Evolutionary conservation across 768 basidiomycete genomes (phyloP).

Genomic region (Symmetrospora coprosmae): DNA sequence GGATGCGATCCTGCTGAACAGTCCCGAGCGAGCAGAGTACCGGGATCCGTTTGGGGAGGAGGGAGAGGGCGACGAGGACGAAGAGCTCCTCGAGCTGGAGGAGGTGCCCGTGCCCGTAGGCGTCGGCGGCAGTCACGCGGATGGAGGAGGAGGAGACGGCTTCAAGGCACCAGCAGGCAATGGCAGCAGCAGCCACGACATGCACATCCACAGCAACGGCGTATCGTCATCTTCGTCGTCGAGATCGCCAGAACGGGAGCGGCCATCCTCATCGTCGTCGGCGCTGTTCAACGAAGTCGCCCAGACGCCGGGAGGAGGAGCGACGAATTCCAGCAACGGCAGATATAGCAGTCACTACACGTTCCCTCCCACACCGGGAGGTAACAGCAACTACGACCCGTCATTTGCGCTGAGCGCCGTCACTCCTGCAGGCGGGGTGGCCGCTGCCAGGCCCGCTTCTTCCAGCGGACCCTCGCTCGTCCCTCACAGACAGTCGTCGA

Average conservation of each 20-base stretch:
- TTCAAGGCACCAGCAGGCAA: conserved; percentile 5
- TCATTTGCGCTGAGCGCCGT: too few species aligned
- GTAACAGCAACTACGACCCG: too few species aligned
- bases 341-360: background rate
- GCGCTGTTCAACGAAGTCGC: background rate
- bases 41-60: conserved; percentile 16
- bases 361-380: too few species aligned
- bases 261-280: background rate
- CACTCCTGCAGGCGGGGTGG: background rate
- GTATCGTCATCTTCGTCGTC: background rate
- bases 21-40: conserved; percentile 12
- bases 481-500: background rate
- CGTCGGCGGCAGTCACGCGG: background rate
- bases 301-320: background rate
- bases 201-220: too few species aligned
- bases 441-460: background rate
- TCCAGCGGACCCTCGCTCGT: background rate
- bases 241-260: background rate
- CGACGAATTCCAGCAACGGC: background rate
- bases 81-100: background rate
- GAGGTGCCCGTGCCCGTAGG: background rate
- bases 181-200: too few species aligned
- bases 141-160: background rate
- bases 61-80: too few species aligned
- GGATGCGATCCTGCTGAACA: conserved; percentile 19